Percentiles rank a stretch among this genome's conserved stretches.
Evolutionary conservation across 2,329 filamentous ascomycete genomes (phyloP).

Genomic region (Didymosphaeria variabile): DNA sequence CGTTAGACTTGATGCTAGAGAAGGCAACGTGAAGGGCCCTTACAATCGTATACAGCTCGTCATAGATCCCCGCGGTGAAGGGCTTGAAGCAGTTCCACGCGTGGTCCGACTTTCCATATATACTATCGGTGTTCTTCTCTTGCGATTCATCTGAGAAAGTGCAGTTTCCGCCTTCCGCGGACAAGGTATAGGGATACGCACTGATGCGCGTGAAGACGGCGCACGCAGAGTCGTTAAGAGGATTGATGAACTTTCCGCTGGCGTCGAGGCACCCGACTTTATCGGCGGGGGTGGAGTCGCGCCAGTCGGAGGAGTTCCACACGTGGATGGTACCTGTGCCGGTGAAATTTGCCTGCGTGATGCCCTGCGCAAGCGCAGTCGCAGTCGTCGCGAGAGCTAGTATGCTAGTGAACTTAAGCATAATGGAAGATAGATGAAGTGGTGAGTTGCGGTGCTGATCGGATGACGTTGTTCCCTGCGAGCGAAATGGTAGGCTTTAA

Average conservation of each 20-base stretch:
- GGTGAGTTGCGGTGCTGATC: neutral
- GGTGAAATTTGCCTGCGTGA: slow-evolving; percentile 35
- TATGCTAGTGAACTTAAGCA: neutral
- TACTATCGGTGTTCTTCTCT: slow-evolving; percentile 41
- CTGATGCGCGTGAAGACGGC: slow-evolving; percentile 32
- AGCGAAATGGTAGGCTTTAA: neutral
- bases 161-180: slow-evolving; percentile 40
- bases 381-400: slow-evolving; percentile 21
- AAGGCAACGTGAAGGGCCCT: neutral
- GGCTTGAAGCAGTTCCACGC: slow-evolving; percentile 39
- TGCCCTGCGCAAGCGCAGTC: neutral
- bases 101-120: slow-evolving; percentile 35
- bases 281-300: slow-evolving; percentile 29
- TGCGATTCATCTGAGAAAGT: slow-evolving; percentile 40
- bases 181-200: slow-evolving; percentile 41
- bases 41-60: slow-evolving; percentile 44
- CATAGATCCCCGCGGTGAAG: slow-evolving; percentile 26
- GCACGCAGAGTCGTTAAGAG: slow-evolving; percentile 26
- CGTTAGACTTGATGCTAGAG: neutral
- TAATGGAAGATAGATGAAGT: neutral
- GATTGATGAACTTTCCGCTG: slow-evolving; percentile 34
- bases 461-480: neutral
- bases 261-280: slow-evolving; percentile 41
- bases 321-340: slow-evolving; percentile 43
- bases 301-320: slow-evolving; percentile 39